Evolutionary conservation across 108 stramenopile species (phyloP).

Genomic region (Nannochloropsis granulata): DNA sequence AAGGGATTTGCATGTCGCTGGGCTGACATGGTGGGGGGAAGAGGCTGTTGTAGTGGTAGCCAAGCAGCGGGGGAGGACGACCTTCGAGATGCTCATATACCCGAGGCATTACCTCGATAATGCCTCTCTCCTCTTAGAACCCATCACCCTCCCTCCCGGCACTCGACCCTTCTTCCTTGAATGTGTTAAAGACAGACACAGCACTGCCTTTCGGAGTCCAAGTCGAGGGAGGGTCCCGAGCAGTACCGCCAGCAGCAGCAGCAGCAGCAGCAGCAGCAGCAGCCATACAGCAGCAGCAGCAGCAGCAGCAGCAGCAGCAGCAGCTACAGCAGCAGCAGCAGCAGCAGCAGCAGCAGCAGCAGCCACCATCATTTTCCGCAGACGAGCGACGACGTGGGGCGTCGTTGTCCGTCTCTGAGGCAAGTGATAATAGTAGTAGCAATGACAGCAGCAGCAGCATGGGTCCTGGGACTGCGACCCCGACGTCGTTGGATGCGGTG

Average conservation of each 20-base stretch:
- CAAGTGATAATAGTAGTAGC: not conserved
- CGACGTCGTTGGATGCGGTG: not conserved
- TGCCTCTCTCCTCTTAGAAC: not conserved
- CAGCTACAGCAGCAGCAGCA: not conserved
- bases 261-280: not conserved
- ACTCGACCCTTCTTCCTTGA: conserved; percentile 1
- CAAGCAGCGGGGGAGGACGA: not conserved
- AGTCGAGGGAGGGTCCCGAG: not conserved
- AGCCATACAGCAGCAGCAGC: not conserved
- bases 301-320: not conserved
- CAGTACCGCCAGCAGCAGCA: not conserved
- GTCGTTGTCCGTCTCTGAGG: too few relatives aligned
- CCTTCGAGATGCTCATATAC: conserved; percentile 1
- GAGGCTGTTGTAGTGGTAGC: conserved; percentile 5
- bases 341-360: not conserved
- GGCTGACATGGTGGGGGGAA: conserved; percentile 29
- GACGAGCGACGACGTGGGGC: too few relatives aligned
- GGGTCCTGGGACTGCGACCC: not conserved
- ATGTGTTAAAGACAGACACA: not conserved
- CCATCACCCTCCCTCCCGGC: not conserved
- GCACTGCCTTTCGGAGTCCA: not conserved
- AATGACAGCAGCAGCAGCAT: not conserved
- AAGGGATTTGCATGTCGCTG: conserved; percentile 5
- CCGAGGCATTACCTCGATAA: not conserved
- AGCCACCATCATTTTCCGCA: too few relatives aligned